Evolutionary conservation across 176 grass and related monocot genomes (phyloP).

Genomic region (Oropetium thomaeum): DNA sequence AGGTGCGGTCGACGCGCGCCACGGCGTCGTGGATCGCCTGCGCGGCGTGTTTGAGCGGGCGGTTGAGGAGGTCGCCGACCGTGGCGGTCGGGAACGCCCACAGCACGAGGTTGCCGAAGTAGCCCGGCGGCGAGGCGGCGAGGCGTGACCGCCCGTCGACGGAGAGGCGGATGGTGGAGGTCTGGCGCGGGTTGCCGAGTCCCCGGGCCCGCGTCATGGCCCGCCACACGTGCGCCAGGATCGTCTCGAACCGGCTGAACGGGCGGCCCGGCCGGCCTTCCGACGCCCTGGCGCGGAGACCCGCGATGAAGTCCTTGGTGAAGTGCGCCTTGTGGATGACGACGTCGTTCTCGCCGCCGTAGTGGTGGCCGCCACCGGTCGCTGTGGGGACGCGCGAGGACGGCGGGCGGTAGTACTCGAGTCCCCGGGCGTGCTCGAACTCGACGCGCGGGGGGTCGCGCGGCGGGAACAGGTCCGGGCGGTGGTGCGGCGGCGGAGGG

Average conservation of each 20-base stretch:
- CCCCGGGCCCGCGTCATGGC: slow-evolving; percentile 37
- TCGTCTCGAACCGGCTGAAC: slow-evolving; percentile 61
- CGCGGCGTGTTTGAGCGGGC: slow-evolving; percentile 48
- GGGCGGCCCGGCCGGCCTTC: slow-evolving; percentile 15
- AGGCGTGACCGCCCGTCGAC: slow-evolving; percentile 57
- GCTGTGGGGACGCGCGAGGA: neutral
- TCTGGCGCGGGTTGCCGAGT: slow-evolving; percentile 17
- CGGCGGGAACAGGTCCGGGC: slow-evolving; percentile 12
- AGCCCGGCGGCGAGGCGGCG: slow-evolving; percentile 32
- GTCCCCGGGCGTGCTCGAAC: slow-evolving; percentile 46
- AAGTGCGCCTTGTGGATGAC: slow-evolving; percentile 65
- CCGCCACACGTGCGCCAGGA: slow-evolving; percentile 67
- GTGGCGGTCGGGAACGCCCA: slow-evolving; percentile 64
- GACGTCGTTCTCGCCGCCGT: neutral
- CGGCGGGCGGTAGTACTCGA: slow-evolving; percentile 35
- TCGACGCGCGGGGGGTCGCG: slow-evolving; percentile 27
- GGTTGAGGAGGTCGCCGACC: slow-evolving; percentile 30
- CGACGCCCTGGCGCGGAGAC: slow-evolving; percentile 40
- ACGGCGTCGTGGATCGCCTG: slow-evolving; percentile 54
- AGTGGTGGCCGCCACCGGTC: neutral
- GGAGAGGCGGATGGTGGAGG: slow-evolving; percentile 46
- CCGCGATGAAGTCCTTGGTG: slow-evolving; percentile 58
- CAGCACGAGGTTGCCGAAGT: slow-evolving; percentile 64
- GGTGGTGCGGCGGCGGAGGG: slow-evolving; percentile 20
- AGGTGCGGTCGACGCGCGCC: slow-evolving; percentile 33